Percentiles rank a stretch among this genome's conserved stretches.
These are phyloP conservation scores for Camelina laxa DNA, from an alignment of 345 rosid genomes.

Conservation along the genomic window DNA sequence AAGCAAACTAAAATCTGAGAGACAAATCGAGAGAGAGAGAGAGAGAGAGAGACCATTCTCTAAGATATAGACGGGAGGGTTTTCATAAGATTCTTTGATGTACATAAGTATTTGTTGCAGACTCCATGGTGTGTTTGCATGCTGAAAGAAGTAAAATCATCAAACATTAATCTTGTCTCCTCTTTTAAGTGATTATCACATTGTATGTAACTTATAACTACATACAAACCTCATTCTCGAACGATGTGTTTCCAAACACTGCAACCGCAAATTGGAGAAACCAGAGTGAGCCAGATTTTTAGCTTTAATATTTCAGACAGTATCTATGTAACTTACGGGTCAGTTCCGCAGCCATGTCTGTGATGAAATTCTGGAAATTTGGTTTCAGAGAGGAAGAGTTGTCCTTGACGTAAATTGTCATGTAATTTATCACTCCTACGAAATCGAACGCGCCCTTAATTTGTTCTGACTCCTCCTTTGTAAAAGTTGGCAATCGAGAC, in stretches of 20 bases:
- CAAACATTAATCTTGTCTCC: background rate
- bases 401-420: slow-evolving; percentile 60
- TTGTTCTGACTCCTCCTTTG: slow-evolving; percentile 57
- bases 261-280: slow-evolving; percentile 19
- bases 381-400: slow-evolving; percentile 35
- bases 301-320: background rate
- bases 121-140: slow-evolving; percentile 45
- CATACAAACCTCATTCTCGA: slow-evolving; percentile 18
- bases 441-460: slow-evolving; percentile 81
- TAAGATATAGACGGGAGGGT: slow-evolving; percentile 50
- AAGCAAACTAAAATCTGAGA: slow-evolving; percentile 9
- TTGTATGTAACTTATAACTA: background rate
- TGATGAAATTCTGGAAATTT: slow-evolving; percentile 9
- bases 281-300: background rate
- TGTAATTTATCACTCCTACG: slow-evolving; percentile 84
- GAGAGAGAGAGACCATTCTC: slow-evolving; percentile 51
- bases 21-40: background rate
- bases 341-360: slow-evolving; percentile 21
- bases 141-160: slow-evolving; percentile 38
- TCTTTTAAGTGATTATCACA: slow-evolving; percentile 5
- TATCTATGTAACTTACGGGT: slow-evolving; percentile 8
- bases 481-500: slow-evolving; percentile 66
- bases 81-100: slow-evolving; percentile 46
- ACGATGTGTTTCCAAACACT: slow-evolving; percentile 18
- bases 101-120: slow-evolving; percentile 44